Evolutionary conservation across 805 yeast species (phyloP).

Genomic region (Lipomyces anomalus): DNA sequence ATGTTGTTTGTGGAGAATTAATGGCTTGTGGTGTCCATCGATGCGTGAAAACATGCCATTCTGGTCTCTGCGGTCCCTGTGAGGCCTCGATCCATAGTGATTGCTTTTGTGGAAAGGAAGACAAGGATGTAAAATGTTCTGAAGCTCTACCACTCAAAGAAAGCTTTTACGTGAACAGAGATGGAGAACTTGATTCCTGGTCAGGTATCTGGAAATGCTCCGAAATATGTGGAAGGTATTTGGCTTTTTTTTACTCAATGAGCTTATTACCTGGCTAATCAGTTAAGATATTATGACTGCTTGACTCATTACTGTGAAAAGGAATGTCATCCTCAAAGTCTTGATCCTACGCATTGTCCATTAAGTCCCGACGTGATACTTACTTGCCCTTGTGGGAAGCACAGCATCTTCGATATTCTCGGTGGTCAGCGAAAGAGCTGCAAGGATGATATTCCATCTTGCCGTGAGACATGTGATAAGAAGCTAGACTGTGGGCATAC

Average conservation of each 20-base stretch:
- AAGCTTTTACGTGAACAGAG: slow-evolving; percentile 26
- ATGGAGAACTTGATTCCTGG: slow-evolving; percentile 35
- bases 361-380: slow-evolving; percentile 53
- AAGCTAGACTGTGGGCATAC: slow-evolving; percentile 61
- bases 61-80: slow-evolving; percentile 80
- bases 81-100: slow-evolving; percentile 40
- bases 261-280: slow-evolving; percentile 23
- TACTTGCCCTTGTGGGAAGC: slow-evolving; percentile 78
- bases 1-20: slow-evolving; percentile 50
- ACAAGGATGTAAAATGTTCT: slow-evolving; percentile 41
- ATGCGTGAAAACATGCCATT: slow-evolving; percentile 62
- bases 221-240: slow-evolving; percentile 35
- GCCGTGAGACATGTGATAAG: slow-evolving; percentile 62
- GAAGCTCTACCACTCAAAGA: slow-evolving; percentile 25
- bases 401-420: slow-evolving; percentile 38
- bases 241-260: not conserved
- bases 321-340: slow-evolving; percentile 50
- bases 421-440: slow-evolving; percentile 48
- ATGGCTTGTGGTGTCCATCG: slow-evolving; percentile 69
- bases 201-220: slow-evolving; percentile 50
- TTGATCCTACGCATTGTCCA: slow-evolving; percentile 48
- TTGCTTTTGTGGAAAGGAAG: slow-evolving; percentile 74
- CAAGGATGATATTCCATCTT: slow-evolving; percentile 73
- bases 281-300: slow-evolving; percentile 48
- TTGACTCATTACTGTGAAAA: slow-evolving; percentile 48